Base-by-base conservation (phyloP, 352 stramenopile species). In the Globisporangium takayamanum region DNA sequence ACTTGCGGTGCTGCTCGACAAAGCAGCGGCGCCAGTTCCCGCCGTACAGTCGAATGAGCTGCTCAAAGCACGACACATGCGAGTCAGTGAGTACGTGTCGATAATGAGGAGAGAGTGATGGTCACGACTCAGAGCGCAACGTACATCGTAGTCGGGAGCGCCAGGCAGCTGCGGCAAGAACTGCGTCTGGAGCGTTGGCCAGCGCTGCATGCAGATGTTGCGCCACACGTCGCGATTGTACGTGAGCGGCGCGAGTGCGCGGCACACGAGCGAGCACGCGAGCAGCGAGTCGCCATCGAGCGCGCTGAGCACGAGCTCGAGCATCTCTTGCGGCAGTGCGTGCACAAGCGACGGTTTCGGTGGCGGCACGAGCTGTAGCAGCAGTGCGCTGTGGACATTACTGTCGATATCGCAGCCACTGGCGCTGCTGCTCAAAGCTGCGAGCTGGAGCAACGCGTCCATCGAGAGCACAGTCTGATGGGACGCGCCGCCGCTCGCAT, bases 41-140 rank as follows among this genome's bases (percentile, higher is more conserved):
- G 51, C 82, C 76, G 48, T 91, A 94, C 11, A 90, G 50, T 5
- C 80, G 81, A 60, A 92, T 84, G 55, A 89, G 55, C 82, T 92
- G 51, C 26, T 37, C 8, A 12, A 18, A 58, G 8, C 39, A 28
- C 26, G 30, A 53, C 8, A 54, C 14, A 33, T 12, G 54, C 10
- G 33, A 22, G 33, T 63, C 2, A 58, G 42, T 41, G 5, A 33
- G 41, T 4, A 7, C 45, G 18, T 3, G 39, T 3, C 39, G 39
- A 14, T 14, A 5, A 45, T n/a, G 39, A 3, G 11, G 8, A 45
- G 39, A 14, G 14, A 30, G 22, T 22, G 22, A 22, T 22, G 22
- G 22, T 22, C 22, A 22, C 22, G 22, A 22, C 22, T 22, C 56
- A 51, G 47, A 25, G 14, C 50, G 36, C 65, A 15, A 68, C 76